Evolutionary conservation across 345 rosid species (phyloP).

Genomic region (Heritiera fomes): DNA sequence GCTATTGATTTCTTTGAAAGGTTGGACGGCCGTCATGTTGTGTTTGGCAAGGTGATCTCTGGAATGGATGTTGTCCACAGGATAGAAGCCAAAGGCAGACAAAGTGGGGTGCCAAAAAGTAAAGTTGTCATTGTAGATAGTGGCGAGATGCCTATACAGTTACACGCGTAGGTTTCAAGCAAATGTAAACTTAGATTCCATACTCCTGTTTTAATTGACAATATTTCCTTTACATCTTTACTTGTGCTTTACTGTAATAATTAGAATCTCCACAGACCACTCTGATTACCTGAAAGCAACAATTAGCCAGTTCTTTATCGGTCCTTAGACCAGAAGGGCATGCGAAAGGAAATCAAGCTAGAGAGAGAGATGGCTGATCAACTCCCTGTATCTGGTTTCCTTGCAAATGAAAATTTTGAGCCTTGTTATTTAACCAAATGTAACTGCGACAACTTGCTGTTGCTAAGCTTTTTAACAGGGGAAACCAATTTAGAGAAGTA

Average conservation of each 20-base stretch:
- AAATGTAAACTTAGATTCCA: not conserved
- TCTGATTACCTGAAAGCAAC: not conserved
- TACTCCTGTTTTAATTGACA: not conserved
- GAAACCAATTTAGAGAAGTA: too few relatives aligned
- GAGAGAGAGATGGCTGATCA: too few relatives aligned
- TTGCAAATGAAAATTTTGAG: too few relatives aligned
- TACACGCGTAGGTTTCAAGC: not conserved
- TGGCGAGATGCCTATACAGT: constrained; percentile 64
- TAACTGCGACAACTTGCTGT: too few relatives aligned
- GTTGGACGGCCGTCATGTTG: constrained; percentile 91
- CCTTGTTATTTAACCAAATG: too few relatives aligned
- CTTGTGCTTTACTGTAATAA: not conserved
- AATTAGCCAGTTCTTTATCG: not conserved
- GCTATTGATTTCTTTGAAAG: constrained; percentile 36
- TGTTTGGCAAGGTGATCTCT: constrained; percentile 84
- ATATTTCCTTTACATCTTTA: not conserved
- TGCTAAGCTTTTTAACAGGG: too few relatives aligned
- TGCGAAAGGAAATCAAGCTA: too few relatives aligned
- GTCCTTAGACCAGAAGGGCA: too few relatives aligned
- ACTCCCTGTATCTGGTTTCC: too few relatives aligned
- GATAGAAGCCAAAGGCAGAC: constrained; percentile 82
- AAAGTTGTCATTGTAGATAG: constrained; percentile 64
- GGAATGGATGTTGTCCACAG: constrained; percentile 85
- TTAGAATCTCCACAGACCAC: too few relatives aligned
- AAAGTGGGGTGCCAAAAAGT: constrained; percentile 67